phyloP scores from a whole-genome alignment of 768 basidiomycete species.

The Terana coerulea region DNA sequence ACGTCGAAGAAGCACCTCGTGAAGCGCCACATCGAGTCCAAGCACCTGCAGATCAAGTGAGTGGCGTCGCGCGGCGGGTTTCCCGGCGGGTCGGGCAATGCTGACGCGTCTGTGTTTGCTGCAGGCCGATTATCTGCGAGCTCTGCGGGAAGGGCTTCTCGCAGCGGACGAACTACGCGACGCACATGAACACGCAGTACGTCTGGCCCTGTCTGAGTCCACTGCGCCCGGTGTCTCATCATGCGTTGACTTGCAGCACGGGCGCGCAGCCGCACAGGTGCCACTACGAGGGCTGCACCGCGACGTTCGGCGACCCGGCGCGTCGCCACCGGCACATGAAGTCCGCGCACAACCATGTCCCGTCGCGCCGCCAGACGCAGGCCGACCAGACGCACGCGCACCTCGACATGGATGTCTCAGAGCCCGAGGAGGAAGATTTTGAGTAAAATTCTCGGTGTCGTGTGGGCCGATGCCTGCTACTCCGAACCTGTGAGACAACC shows the following conservation, averaged over 20 bases:
- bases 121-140: conserved; percentile 50
- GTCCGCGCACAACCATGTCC: conserved; percentile 46
- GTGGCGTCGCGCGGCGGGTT: conserved; percentile 22
- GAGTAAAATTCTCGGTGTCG: not conserved
- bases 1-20: conserved; percentile 59
- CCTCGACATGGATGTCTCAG: conserved; percentile 17
- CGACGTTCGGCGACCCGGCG: conserved; percentile 61
- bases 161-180: conserved; percentile 55
- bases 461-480: not conserved
- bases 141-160: conserved; percentile 53
- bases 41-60: conserved; percentile 58
- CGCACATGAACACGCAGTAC: conserved; percentile 53
- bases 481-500: not conserved
- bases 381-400: conserved; percentile 29
- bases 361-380: conserved; percentile 37
- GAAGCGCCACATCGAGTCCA: conserved; percentile 63
- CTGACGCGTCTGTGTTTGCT: conserved; percentile 1
- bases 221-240: not conserved
- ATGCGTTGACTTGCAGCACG: conserved; percentile 37
- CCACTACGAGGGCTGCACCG: conserved; percentile 42
- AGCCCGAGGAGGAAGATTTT: conserved; percentile 20
- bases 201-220: conserved; percentile 17
- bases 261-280: conserved; percentile 53
- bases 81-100: conserved; percentile 2
- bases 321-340: conserved; percentile 59